These are phyloP conservation scores for Eragrostis curvula DNA, from an alignment of 176 grass and related monocot genomes.

Conservation along the genomic window DNA sequence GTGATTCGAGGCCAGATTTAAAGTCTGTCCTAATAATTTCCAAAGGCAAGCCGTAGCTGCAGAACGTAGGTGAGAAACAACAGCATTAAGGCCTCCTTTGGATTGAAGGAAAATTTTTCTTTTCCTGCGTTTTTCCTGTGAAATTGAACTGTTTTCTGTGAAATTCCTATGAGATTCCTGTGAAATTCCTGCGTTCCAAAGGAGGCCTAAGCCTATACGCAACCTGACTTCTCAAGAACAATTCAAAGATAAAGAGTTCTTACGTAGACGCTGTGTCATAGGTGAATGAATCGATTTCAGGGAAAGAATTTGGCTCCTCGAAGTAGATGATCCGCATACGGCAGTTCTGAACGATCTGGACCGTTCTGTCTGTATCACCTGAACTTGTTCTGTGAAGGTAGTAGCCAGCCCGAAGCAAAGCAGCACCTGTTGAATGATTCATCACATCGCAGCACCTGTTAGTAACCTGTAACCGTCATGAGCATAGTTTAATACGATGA, in stretches of 20 bases:
- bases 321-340: constrained; percentile 82
- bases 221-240: neutral
- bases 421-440: constrained; percentile 39
- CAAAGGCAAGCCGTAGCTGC: constrained; percentile 69
- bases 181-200: too few relatives aligned
- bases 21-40: constrained; percentile 73
- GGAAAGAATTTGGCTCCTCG: constrained; percentile 59
- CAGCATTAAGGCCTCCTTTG: neutral
- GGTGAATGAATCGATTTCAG: constrained; percentile 67
- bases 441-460: neutral
- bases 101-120: too few relatives aligned
- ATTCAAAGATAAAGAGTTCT: neutral
- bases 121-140: too few relatives aligned
- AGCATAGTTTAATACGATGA: neutral
- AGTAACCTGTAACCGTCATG: neutral
- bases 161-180: too few relatives aligned
- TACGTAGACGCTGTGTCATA: constrained; percentile 57
- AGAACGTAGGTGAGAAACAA: neutral
- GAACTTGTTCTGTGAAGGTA: constrained; percentile 54
- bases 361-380: constrained; percentile 22
- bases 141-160: too few relatives aligned
- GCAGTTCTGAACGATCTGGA: constrained; percentile 46
- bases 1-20: constrained; percentile 62
- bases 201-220: neutral
- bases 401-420: constrained; percentile 72